Base-by-base conservation (phyloP, 371 early-diverging fungal species). In the Mucor ambiguus region DNA sequence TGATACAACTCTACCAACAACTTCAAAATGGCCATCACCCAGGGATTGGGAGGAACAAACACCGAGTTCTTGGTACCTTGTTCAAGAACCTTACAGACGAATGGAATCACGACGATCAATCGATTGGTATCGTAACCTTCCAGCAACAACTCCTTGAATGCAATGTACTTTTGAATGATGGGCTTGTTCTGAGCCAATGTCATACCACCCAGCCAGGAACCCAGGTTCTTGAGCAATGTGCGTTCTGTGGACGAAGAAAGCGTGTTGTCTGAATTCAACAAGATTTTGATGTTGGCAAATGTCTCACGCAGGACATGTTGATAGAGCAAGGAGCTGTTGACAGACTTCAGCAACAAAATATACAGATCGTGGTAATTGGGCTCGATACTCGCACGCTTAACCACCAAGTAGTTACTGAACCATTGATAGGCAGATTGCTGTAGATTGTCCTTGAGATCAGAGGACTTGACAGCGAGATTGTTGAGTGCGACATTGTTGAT, bases 1-100 rank as follows among this genome's bases (percentile, higher is more conserved):
- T 93, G 90, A 76, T 97, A 98, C 6, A 99, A 80, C 73, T 98
- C 98, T 0, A 93, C 91, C 29, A 99, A 79, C 12, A 98, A 79
- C 54, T 87, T 88, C 79, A 99, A 82, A 58, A 95, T 94, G 24
- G 94, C 94, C 92, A 98, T 96, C 54, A 98, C 74, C 98, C 98
- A 99, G 8, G 99, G 99, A 77, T 97, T 98, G 12, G 97, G 97
- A 12, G 97, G 96, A 38, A 88, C 88, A 81, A 98, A 99, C 2
- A 97, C 92, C 32, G 83, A 89, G 74, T 93, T 93, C 58, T 87
- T 83, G 33, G 82, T 85, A 61, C 92, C 87, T 72, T 97, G 96
- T 71, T 96, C 96, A 56, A 98, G 78, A 0, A 98, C 95, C 76
- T 97, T 97, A 82, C 98, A 98, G 14, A 96, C 96, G 75, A 99